Evolutionary conservation across 2,329 filamentous ascomycete species (phyloP), one percentile per base, ranked within the genome.

Genomic region (Alternaria dauci): DNA sequence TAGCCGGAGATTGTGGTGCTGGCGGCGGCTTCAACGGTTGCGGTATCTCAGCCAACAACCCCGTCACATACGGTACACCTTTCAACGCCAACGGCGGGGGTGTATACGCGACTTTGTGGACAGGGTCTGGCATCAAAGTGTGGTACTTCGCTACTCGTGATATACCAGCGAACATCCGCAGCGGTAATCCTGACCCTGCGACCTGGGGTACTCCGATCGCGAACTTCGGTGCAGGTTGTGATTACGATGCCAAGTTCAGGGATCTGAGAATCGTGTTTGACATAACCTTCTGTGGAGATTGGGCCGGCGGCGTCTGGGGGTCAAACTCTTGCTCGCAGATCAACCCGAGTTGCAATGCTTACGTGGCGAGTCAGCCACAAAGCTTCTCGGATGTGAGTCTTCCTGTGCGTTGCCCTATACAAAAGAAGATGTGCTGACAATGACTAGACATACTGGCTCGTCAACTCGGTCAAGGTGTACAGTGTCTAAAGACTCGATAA

Each of bases 271-370:
- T 81, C 41, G 75, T 80, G 23, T 81, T 86, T 57, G 82, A 86
- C 64, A 83, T 80, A 2, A 84, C 83, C 1, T 86, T 86, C 73
- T 86, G 84, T 61, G 85, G 85, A 34, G 82, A 84, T 54, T 87
- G 85, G 84, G 84, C 85, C 8, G 84, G 84, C 12, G 67, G 71
- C 16, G 79, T 82, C 2, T 86, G 78, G 77, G 68, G 70, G 9
- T 70, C 68, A 5, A 71, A 67, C 8, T 60, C 66, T 14, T 79
- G 78, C 56, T 65, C 76, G 11, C 39, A 62, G 38, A 55, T 67
- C 2, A 76, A 77, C 55, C 70, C 71, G 14, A 77, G 73, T 53
- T 80, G 78, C 52, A 71, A 70, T 46, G 76, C 72, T 28, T 80
- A 79, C 67, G 78, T 80, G 25, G 77, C 77, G 4, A 64, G 58